These are phyloP conservation scores for Niebla homalea DNA, from an alignment of 495 filamentous ascomycete species.

Conservation along the genomic window DNA sequence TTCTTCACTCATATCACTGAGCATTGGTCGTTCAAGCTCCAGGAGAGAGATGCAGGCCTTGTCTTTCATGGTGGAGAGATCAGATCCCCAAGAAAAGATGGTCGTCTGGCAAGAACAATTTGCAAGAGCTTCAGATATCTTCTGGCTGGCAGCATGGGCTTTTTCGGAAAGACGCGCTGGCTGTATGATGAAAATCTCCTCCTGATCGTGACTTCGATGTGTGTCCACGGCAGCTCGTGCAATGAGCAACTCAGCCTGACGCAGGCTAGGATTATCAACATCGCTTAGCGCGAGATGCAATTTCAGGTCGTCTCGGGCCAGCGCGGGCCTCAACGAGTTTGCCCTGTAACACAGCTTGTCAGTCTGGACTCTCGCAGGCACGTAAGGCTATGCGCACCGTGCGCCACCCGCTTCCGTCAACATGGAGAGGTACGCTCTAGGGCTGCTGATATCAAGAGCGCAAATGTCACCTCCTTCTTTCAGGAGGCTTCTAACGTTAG, in stretches of 20 bases:
- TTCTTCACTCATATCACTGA: conserved; percentile 1
- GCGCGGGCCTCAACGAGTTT: neutral
- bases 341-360: neutral
- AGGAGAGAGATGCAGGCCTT: conserved; percentile 9
- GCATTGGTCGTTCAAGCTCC: conserved; percentile 4
- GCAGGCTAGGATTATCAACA: neutral
- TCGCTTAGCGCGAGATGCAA: neutral
- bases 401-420: neutral
- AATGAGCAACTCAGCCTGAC: conserved; percentile 2
- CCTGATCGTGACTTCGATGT: neutral
- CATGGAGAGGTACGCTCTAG: conserved; percentile 4
- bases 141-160: neutral
- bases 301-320: conserved; percentile 1
- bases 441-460: neutral
- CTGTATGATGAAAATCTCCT: conserved; percentile 4
- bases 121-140: neutral
- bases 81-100: conserved; percentile 7
- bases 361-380: neutral
- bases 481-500: conserved; percentile 1
- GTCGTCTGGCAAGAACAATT: neutral
- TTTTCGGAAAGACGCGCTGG: neutral
- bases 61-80: conserved; percentile 2
- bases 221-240: conserved; percentile 1
- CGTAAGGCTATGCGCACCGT: neutral
- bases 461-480: conserved; percentile 1